phyloP scores from a whole-genome alignment of 2,329 filamentous ascomycete genomes.

The Apiospora kogelbergensis region DNA sequence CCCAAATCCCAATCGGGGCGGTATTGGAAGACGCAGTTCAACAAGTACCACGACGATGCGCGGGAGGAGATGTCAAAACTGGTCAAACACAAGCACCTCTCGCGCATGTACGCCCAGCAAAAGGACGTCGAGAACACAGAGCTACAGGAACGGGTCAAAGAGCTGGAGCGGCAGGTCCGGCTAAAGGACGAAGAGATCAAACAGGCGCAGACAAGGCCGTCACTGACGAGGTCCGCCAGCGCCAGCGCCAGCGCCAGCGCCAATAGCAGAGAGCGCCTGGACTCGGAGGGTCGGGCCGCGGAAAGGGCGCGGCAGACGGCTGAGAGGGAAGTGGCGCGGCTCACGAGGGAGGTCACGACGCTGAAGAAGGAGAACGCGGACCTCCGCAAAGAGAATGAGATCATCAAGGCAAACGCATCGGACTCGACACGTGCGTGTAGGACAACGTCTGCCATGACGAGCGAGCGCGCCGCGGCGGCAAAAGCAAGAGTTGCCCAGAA shows the following conservation, averaged over 20 bases:
- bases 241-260: not conserved
- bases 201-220: slow-evolving; percentile 36
- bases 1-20: slow-evolving; percentile 73
- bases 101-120: slow-evolving; percentile 75
- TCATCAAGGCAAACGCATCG: not conserved
- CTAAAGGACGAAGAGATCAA: slow-evolving; percentile 51
- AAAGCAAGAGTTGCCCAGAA: slow-evolving; percentile 8
- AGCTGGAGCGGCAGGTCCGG: slow-evolving; percentile 42
- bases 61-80: slow-evolving; percentile 74
- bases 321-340: slow-evolving; percentile 55
- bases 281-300: not conserved
- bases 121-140: slow-evolving; percentile 71
- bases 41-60: slow-evolving; percentile 71
- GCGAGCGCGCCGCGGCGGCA: slow-evolving; percentile 9
- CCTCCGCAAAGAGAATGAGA: slow-evolving; percentile 6
- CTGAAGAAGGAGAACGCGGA: slow-evolving; percentile 35
- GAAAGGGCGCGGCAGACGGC: not conserved
- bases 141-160: slow-evolving; percentile 53
- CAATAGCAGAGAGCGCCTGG: not conserved
- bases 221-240: not conserved
- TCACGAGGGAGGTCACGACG: slow-evolving; percentile 52
- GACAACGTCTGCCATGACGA: slow-evolving; percentile 2
- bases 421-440: not conserved
- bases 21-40: slow-evolving; percentile 79
- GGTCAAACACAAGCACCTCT: slow-evolving; percentile 75